phyloP scores from a whole-genome alignment of 2,329 filamentous ascomycete species.

The Arthrobotrys sphaeroides region DNA sequence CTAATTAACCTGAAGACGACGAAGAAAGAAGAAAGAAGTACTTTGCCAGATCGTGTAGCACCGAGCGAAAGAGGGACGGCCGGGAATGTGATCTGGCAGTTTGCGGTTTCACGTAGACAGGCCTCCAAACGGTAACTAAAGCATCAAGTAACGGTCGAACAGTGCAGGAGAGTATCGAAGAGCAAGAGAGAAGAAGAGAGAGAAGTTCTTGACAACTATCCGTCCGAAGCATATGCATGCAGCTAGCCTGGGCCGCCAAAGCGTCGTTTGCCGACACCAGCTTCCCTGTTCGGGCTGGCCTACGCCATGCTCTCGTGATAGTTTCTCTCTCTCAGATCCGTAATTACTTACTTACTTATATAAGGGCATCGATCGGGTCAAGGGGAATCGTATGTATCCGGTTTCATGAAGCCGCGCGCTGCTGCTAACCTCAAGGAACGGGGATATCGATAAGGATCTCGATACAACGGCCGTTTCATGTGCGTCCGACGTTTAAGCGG shows the following conservation, averaged over 20 bases:
- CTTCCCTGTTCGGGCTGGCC: conserved; percentile 39
- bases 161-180: conserved; percentile 1
- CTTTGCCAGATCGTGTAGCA: conserved; percentile 35
- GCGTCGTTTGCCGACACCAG: conserved; percentile 25
- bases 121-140: too few relatives aligned
- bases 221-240: neutral
- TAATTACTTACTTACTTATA: too few relatives aligned
- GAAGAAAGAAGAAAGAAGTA: too few relatives aligned
- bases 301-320: conserved; percentile 14
- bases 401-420: neutral
- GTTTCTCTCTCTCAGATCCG: neutral
- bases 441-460: conserved; percentile 31
- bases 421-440: neutral
- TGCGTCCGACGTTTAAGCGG: neutral
- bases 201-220: conserved; percentile 38
- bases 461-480: conserved; percentile 32
- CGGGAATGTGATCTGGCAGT: conserved; percentile 52
- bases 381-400: neutral
- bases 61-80: conserved; percentile 1
- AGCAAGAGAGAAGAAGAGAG: too few relatives aligned
- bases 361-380: neutral
- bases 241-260: conserved; percentile 19
- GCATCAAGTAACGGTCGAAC: too few relatives aligned
- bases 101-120: conserved; percentile 43
- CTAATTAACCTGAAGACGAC: too few relatives aligned